Base-by-base conservation (phyloP, 768 basidiomycete species). In the Trametes maxima region DNA sequence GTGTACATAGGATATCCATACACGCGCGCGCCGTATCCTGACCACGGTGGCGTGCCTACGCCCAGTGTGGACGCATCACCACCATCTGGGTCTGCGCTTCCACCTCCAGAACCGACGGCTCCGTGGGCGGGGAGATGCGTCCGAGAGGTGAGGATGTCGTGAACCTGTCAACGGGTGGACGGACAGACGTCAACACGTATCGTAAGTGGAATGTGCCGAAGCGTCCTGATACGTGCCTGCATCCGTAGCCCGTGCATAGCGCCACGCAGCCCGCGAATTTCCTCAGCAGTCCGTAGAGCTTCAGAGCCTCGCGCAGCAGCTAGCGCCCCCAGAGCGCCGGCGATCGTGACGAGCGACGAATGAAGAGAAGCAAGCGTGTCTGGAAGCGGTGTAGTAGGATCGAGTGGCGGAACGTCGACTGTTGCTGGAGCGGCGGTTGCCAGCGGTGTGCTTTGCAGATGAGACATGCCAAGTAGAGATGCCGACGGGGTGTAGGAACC, bases 191-290 rank as follows among this genome's bases (percentile, higher is more conserved):
- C 49, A 54, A 35, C 13, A 17, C 12, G 2, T 33, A 19, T 36
- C 24, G 24, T n/a, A 46, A 25, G 21, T 54, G 11, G 21, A 17
- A 22, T n/a, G 25, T n/a, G 24, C 14, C 37, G 25, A 22, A 6
- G 8, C 8, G 47, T 21, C 8, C 10, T 4, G 13, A 24, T 25
- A 74, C 81, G 13, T 57, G 90, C 86, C 83, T 92, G 91, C 80
- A 93, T 88, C 56, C 91, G 79, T 47, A 94, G 72, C 2, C 90
- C 91, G 64, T 92, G 88, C 44, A 92, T 78, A 52, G 80, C 84
- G 22, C 82, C 87, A 52, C 87, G 80, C 50, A 94, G 68, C 21
- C 85, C 84, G 66, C 85, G 83, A 35, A 90, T 78, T 70, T 94
- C 91, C 65, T 94, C 91, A 45, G 84, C 85, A 60, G 88, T 74